Evolutionary conservation across 2,329 filamentous ascomycete genomes (phyloP).

Genomic region (Talaromyces sp.): DNA sequence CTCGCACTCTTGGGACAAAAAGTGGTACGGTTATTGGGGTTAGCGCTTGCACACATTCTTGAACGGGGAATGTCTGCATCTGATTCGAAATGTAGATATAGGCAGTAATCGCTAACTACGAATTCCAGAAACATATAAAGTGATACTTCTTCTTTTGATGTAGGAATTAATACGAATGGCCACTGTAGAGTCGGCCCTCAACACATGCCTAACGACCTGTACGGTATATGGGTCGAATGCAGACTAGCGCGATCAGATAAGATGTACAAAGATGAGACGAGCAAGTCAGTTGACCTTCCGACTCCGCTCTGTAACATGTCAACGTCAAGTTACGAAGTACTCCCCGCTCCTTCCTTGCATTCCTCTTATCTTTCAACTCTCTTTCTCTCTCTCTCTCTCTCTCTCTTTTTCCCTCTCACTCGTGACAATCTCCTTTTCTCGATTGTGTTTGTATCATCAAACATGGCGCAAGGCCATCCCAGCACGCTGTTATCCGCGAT

Average conservation of each 20-base stretch:
- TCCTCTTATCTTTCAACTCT: neutral
- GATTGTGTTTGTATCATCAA: neutral
- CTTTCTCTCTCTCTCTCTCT: neutral
- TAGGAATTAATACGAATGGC: neutral
- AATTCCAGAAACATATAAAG: slow-evolving; percentile 7
- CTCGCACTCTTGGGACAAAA: slow-evolving; percentile 6
- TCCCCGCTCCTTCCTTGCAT: neutral
- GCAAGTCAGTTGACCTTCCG: slow-evolving; percentile 8
- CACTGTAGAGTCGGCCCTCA: neutral
- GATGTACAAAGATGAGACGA: slow-evolving; percentile 24
- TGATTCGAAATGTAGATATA: slow-evolving; percentile 9
- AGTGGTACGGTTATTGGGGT: slow-evolving; percentile 8
- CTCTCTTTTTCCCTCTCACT: neutral
- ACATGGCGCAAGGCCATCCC: neutral
- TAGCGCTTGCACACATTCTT: neutral
- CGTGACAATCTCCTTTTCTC: neutral
- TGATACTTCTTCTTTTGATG: neutral
- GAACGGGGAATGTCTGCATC: neutral
- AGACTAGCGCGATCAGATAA: slow-evolving; percentile 34
- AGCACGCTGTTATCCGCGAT: neutral
- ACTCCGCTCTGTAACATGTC: neutral
- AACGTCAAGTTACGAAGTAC: neutral
- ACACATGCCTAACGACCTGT: too few species aligned
- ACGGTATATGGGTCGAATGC: neutral
- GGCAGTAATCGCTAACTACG: slow-evolving; percentile 4